Base-by-base conservation (phyloP, 371 early-diverging fungal genomes). In the Mortierella sp. region DNA sequence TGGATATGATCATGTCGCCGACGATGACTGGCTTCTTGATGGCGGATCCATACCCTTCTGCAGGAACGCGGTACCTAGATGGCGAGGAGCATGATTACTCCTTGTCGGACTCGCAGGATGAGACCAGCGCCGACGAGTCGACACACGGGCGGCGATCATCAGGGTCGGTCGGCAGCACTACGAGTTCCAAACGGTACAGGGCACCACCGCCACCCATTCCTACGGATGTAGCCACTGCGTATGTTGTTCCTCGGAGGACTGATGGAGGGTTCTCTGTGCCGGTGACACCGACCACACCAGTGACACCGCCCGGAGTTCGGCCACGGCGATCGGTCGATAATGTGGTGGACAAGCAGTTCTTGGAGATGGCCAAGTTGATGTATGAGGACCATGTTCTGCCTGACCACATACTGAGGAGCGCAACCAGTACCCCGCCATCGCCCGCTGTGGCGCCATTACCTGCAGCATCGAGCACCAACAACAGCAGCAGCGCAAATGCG, bases 201-300 rank as follows among this genome's bases (percentile, higher is more conserved):
- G 83, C 78, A 6, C 83, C 83, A 48, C 83, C 83, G 26, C 83
- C 83, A 11, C 83, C 83, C 1, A 77, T 82, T 47, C 83, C 83
- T 0, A 78, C 72, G 1, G 66, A 67, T 26, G 52, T 67, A 1
- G 68, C 41, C 16, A 65, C 31, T 29, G 64, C 64, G 13, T 53
- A 39, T 24, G 10, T 14, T 13, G 10, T 24, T 24, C 11, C 24
- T n/a, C 43, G 40, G 9, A 66, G 52, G n/a, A 6, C 64, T 2
- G 68, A 52, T 11, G 37, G 26, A 55, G 50, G 43, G 26, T 44
- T 64, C 13, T 31, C 50, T 19, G 19, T 52, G 26, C 77, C 82
- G 13, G 44, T 72, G 0, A 78, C 73, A 2, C 78, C 78, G 2
- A 74, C 78, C 0, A 82, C 83, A 6, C 83, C 83, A 4, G 66